Evolutionary conservation across 345 rosid species (phyloP), one percentile per base, ranked within the genome.

Genomic region (Rhodomyrtus tomentosa): DNA sequence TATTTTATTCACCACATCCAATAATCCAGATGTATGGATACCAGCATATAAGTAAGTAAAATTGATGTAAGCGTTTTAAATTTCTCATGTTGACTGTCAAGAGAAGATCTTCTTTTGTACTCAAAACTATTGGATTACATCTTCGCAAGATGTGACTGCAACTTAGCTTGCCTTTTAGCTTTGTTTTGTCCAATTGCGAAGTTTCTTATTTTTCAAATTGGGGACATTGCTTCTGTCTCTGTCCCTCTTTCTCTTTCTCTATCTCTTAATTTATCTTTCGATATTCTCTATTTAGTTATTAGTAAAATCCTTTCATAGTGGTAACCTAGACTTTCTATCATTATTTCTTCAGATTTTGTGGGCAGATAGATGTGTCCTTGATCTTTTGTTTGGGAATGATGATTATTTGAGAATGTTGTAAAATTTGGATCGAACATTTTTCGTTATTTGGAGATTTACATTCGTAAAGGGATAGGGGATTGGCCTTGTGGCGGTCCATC

Each of bases 21-120:
- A 97, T 92, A 97, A 95, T 85, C 99, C 99, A 84, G 98, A 95
- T 92, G 99, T 97, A 58, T 97, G 99, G 99, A 91, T 95, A 88
- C 96, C 96, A 48, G 98, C 99, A 79, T 97, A 97, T 90, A 95
- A 95, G 99, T 97, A 91, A 92, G 99, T 94, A 21, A 58, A 79
- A 36, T 45, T 81, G 74, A 32, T 80, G 24, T 20, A 32, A 68
- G 22, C 36, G 45, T 13, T 36, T 36, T 68, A 18, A 81, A 84
- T 40, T 80, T 27, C 53, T 84, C 52, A 84, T 14, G 51, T 55
- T 83, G 29, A 10, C 82, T 83, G 32, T 59, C 27, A n/a, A 68
- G 45, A 68, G 76, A 68, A 32, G 45, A 68, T 36, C 76, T 29
- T 59, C 21, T 36, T 36, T 68, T 68, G 18, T 36, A 8, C 76